Evolutionary conservation across 2,329 filamentous ascomycete species (phyloP), one percentile per base, ranked within the genome.

Genomic region (Alternaria infectoria): DNA sequence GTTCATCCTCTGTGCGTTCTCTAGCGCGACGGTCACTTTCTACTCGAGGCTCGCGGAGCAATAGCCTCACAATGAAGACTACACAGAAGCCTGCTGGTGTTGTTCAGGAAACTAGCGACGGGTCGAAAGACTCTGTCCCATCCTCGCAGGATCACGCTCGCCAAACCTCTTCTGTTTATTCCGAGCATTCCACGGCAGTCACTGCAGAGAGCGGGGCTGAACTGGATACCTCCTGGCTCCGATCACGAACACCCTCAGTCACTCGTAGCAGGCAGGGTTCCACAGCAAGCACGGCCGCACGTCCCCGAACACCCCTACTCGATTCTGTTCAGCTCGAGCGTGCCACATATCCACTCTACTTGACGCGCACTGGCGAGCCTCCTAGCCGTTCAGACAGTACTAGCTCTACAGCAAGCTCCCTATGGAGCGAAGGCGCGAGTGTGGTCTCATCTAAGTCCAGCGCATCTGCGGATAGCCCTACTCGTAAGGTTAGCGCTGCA

Each of bases 81-180:
- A 59, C 67, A 12, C 56, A 69, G 8, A 68, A 72, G 58, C 79
- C 74, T 60, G 78, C 82, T 46, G 81, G 80, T 26, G 62, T 81
- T 9, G 73, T 81, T 2, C 77, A 80, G 26, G 78, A 79, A 1
- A 80, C 81, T 50, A 79, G 78, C 12, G 80, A 81, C 28, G 80
- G 77, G 1, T 58, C 77, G 17, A 79, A 77, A 26, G 67, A 72
- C 30, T 65, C 70, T 6, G 64, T 65, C 4, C 25, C 64, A 19
- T 60, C 54, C 5, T 51, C 67, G 28, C 49, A 66, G 3, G 54
- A 56, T 11, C 49, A 49, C 9, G 19, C 36, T 10, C 57, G 54
- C 10, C 62, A 55, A 23, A 10, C 49, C 10, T 60, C 46, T n/a
- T 62, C 50, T 13, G 62, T 54, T 13, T 61, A 60, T 45, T 65